These are phyloP conservation scores for Fusarium luffae DNA, from an alignment of 2,329 filamentous ascomycete genomes.

Conservation along the genomic window DNA sequence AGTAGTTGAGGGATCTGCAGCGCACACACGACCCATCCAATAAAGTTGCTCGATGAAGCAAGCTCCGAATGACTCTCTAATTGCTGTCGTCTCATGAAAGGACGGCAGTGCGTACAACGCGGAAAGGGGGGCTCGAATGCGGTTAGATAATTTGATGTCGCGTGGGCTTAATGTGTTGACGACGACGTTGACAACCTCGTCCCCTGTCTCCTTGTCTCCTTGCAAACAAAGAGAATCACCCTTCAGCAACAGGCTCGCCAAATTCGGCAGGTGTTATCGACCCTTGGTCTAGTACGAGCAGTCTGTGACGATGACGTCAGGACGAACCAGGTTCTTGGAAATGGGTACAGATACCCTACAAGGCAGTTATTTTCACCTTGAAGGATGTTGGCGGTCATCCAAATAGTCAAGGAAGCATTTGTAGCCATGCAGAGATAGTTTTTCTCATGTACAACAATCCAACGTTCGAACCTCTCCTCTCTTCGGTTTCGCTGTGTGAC, in stretches of 20 bases:
- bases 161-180: not conserved
- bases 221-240: not conserved
- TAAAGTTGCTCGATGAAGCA: conserved; percentile 1
- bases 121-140: not conserved
- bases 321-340: not conserved
- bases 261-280: conserved; percentile 24
- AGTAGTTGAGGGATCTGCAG: conserved; percentile 14
- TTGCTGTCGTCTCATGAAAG: not conserved
- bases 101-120: not conserved
- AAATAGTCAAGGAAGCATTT: not conserved
- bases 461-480: not conserved
- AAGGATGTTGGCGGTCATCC: not conserved
- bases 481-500: not conserved
- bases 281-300: not conserved
- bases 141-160: not conserved
- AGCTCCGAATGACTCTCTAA: not conserved
- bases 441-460: not conserved
- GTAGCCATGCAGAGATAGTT: not conserved
- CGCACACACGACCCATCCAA: conserved; percentile 15
- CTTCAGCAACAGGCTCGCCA: conserved; percentile 5
- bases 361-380: not conserved
- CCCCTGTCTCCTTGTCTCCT: not conserved
- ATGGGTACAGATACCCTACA: not conserved
- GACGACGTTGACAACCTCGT: not conserved
- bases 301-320: conserved; percentile 29